A percentile compares a stretch with the other conserved stretches of the same genome.
These are phyloP conservation scores for Sicyos edulis DNA, from an alignment of 306 rosid genomes.

Conservation along the genomic window DNA sequence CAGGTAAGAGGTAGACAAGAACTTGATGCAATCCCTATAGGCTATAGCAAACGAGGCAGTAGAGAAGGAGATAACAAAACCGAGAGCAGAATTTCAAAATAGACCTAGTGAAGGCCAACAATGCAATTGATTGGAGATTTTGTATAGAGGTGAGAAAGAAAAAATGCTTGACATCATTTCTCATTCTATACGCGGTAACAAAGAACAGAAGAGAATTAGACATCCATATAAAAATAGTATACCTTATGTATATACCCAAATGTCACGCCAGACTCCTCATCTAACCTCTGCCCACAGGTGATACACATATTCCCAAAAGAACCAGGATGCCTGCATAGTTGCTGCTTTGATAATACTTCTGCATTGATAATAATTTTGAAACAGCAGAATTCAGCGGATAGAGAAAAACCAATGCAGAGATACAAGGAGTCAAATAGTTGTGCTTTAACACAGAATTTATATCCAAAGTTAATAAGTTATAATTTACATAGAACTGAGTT, in stretches of 20 bases:
- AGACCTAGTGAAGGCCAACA: neutral
- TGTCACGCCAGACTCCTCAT: conserved; percentile 62
- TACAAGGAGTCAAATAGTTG: neutral
- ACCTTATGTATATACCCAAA: conserved; percentile 86
- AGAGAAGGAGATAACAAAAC: neutral
- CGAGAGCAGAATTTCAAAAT: neutral
- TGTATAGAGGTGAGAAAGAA: neutral
- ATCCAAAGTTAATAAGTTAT: neutral
- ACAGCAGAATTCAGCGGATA: neutral
- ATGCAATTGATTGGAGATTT: neutral
- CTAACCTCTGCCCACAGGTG: conserved; percentile 62
- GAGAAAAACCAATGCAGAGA: neutral
- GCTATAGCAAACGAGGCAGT: neutral
- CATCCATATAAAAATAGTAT: conserved; percentile 16
- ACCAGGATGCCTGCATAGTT: conserved; percentile 64
- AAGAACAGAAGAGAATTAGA: neutral
- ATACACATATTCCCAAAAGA: conserved; percentile 71
- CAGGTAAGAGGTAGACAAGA: neutral
- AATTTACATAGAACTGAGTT: neutral
- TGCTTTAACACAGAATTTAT: neutral
- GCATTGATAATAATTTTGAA: conserved; percentile 22
- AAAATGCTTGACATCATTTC: neutral
- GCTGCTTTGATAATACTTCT: conserved; percentile 40
- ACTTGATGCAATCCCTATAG: neutral
- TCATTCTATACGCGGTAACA: neutral